phyloP scores from a whole-genome alignment of 2,329 filamentous ascomycete genomes.

The Reticulascus tulasneorum region DNA sequence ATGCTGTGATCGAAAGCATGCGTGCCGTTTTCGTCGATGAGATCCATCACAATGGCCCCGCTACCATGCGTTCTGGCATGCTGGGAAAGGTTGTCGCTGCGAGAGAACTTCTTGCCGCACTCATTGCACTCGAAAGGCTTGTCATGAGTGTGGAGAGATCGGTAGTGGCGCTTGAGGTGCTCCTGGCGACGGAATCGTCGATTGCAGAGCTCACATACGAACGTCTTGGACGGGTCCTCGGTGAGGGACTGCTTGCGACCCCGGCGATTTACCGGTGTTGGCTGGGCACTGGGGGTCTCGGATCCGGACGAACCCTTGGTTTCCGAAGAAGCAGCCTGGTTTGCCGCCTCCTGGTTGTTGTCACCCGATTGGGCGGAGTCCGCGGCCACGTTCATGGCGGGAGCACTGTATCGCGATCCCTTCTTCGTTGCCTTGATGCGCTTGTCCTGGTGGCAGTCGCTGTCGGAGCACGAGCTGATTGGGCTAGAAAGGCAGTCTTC shows the following conservation, averaged over 20 bases:
- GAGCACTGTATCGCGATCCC: constrained; percentile 27
- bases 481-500: constrained; percentile 62
- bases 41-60: constrained; percentile 85
- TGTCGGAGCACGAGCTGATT: constrained; percentile 46
- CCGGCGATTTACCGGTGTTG: constrained; percentile 74
- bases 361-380: constrained; percentile 28
- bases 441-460: constrained; percentile 52
- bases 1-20: constrained; percentile 37
- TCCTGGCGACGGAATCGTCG: constrained; percentile 97
- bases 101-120: constrained; percentile 98
- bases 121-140: constrained; percentile 98
- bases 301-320: constrained; percentile 36
- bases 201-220: constrained; percentile 93
- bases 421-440: constrained; percentile 50
- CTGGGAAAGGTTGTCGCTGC: constrained; percentile 94
- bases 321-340: constrained; percentile 25
- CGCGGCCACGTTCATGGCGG: constrained; percentile 40
- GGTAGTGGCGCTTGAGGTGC: constrained; percentile 97
- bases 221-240: constrained; percentile 97
- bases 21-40: constrained; percentile 67
- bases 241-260: constrained; percentile 98
- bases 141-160: constrained; percentile 95
- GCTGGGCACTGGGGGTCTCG: constrained; percentile 40
- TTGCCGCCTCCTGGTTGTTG: constrained; percentile 30
- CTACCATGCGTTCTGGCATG: constrained; percentile 91